phyloP scores from a whole-genome alignment of 768 basidiomycete genomes.

The Serendipita sp. region DNA sequence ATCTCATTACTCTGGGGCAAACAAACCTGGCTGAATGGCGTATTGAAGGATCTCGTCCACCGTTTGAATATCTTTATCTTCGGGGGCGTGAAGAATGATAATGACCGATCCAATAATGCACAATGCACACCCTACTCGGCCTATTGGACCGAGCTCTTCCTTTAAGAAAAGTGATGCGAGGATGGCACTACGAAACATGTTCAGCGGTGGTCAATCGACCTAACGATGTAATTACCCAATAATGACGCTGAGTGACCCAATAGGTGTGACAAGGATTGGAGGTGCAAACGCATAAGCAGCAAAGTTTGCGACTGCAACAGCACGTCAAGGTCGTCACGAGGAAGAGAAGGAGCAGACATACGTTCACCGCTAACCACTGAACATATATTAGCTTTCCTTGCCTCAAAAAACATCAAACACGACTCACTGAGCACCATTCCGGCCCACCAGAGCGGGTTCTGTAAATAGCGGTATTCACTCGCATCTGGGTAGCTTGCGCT shows the following conservation, averaged over 20 bases:
- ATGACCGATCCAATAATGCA: constrained; percentile 80
- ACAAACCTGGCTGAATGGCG: constrained; percentile 76
- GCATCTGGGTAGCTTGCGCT: constrained; percentile 20
- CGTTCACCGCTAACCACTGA: constrained; percentile 88
- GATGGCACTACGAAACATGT: constrained; percentile 49
- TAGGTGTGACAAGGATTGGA: constrained; percentile 91
- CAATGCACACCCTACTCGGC: constrained; percentile 68
- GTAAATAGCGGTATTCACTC: constrained; percentile 66
- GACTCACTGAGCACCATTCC: constrained; percentile 81
- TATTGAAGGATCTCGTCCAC: constrained; percentile 87
- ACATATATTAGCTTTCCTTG: neutral
- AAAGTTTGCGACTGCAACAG: constrained; percentile 38
- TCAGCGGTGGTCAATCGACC: neutral
- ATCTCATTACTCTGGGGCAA: constrained; percentile 14
- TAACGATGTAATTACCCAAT: constrained; percentile 52
- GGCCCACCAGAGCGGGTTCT: constrained; percentile 93
- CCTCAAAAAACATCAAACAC: neutral
- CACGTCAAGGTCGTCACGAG: neutral
- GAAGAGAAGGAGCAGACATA: constrained; percentile 37
- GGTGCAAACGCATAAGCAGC: constrained; percentile 97
- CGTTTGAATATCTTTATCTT: constrained; percentile 81
- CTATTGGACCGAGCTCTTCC: constrained; percentile 88
- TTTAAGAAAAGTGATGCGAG: constrained; percentile 85
- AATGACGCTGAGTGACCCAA: constrained; percentile 92
- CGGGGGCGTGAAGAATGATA: constrained; percentile 91